Conservation (phyloP, 129 eudicot genomes). For the Tanacetum coccineum region DNA sequence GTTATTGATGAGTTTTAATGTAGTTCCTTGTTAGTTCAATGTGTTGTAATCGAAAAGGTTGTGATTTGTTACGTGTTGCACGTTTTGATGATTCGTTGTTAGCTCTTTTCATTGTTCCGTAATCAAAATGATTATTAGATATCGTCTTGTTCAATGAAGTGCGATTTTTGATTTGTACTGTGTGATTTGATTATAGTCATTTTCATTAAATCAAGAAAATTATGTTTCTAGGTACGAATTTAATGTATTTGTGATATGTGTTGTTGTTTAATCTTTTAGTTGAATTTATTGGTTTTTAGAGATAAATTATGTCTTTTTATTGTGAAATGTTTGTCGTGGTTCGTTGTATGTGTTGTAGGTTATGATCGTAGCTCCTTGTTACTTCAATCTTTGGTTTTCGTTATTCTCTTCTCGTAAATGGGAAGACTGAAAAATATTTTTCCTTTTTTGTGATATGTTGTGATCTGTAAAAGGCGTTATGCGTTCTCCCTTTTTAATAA, state of each 20-base stretch:
- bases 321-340: not conserved
- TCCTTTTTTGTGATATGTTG: too few relatives aligned
- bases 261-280: not conserved
- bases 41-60: too few relatives aligned
- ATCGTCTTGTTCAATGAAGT: not conserved
- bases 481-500: too few relatives aligned
- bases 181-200: too few relatives aligned
- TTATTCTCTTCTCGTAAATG: too few relatives aligned
- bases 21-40: slow-evolving; percentile 3
- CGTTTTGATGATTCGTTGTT: too few relatives aligned
- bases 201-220: not conserved
- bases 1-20: not conserved
- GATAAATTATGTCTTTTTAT: not conserved
- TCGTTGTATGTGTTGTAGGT: not conserved
- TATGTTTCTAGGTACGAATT: not conserved
- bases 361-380: not conserved
- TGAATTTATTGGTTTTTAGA: not conserved
- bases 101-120: too few relatives aligned
- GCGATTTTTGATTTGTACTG: too few relatives aligned
- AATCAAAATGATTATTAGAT: not conserved
- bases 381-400: not conserved
- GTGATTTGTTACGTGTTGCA: too few relatives aligned
- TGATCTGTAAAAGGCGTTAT: too few relatives aligned
- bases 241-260: not conserved
- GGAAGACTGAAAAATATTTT: too few relatives aligned